Evolutionary conservation across 1,139 yeast species (phyloP).

Genomic region (Pichia norvegensis): DNA sequence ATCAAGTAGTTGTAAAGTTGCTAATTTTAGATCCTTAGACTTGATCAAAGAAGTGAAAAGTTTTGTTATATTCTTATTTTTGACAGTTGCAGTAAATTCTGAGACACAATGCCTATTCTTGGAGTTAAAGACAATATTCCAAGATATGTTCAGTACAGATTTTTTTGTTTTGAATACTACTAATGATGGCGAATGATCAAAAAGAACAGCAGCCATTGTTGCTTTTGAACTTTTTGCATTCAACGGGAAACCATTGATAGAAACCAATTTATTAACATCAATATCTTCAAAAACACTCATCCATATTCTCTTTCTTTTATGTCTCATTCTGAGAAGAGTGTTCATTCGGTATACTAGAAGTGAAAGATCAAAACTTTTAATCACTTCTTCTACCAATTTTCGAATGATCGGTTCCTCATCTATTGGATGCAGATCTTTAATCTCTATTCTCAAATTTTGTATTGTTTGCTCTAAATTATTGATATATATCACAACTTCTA

Average conservation of each 20-base stretch:
- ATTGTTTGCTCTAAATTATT: neutral
- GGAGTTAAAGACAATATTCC: slow-evolving; percentile 5
- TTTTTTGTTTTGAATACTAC: slow-evolving; percentile 1
- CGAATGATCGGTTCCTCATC: neutral
- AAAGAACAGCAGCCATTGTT: neutral
- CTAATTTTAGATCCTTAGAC: slow-evolving; percentile 7
- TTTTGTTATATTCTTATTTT: slow-evolving; percentile 1
- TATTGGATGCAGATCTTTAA: neutral
- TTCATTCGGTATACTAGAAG: slow-evolving; percentile 18
- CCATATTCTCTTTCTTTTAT: slow-evolving; percentile 8
- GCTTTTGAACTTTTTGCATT: neutral
- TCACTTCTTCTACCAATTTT: neutral
- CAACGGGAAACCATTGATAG: neutral
- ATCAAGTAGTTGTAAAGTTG: slow-evolving; percentile 8
- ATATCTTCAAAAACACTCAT: slow-evolving; percentile 11
- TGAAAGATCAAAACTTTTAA: slow-evolving; percentile 14
- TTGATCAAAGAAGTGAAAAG: slow-evolving; percentile 5
- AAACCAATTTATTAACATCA: neutral
- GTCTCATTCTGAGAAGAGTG: slow-evolving; percentile 9
- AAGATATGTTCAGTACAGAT: neutral
- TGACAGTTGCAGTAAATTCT: slow-evolving; percentile 1
- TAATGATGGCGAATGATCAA: slow-evolving; percentile 6
- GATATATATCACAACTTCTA: neutral
- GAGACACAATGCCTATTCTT: slow-evolving; percentile 7
- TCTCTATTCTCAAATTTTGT: neutral